Percentiles rank a stretch among this genome's conserved stretches.
These are phyloP conservation scores for Solanum paucissectum DNA, from an alignment of 257 asterid genomes.

Conservation along the genomic window DNA sequence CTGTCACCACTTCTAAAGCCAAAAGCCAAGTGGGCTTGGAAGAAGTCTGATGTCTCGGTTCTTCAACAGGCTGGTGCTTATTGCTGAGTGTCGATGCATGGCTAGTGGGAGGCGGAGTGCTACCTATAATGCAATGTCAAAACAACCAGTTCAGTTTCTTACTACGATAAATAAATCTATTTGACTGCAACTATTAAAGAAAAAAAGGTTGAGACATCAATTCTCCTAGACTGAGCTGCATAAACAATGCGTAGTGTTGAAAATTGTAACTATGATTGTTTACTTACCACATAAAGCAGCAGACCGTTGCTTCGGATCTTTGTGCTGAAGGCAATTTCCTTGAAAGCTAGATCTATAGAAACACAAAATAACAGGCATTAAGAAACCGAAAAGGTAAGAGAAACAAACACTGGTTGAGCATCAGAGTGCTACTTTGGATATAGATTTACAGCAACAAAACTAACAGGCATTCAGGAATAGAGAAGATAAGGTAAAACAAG, in stretches of 20 bases:
- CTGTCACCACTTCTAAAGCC: conserved; percentile 66
- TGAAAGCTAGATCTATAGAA: conserved; percentile 50
- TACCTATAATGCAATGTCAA: conserved; percentile 20
- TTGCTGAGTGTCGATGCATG: conserved; percentile 24
- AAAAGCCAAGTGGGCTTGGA: conserved; percentile 75
- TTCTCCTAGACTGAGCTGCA: neutral
- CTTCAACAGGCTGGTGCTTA: conserved; percentile 33
- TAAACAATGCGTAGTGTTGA: neutral
- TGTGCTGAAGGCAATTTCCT: conserved; percentile 69
- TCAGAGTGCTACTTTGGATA: conserved; percentile 51
- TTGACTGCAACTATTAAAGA: neutral
- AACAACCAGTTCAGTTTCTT: neutral
- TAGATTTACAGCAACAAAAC: conserved; percentile 20
- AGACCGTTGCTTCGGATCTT: conserved; percentile 57
- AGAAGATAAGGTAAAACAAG: neutral
- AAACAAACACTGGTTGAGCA: neutral
- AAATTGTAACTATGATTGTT: neutral
- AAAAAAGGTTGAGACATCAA: neutral
- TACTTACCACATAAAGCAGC: conserved; percentile 54
- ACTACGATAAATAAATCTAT: neutral
- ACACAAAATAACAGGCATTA: neutral
- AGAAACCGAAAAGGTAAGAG: neutral
- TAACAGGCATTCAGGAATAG: neutral
- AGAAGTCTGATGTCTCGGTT: conserved; percentile 30
- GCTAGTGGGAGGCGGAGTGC: conserved; percentile 25